Evolutionary conservation across 345 rosid species (phyloP), one percentile per base, ranked within the genome.

Genomic region (Rhodamnia argentea): DNA sequence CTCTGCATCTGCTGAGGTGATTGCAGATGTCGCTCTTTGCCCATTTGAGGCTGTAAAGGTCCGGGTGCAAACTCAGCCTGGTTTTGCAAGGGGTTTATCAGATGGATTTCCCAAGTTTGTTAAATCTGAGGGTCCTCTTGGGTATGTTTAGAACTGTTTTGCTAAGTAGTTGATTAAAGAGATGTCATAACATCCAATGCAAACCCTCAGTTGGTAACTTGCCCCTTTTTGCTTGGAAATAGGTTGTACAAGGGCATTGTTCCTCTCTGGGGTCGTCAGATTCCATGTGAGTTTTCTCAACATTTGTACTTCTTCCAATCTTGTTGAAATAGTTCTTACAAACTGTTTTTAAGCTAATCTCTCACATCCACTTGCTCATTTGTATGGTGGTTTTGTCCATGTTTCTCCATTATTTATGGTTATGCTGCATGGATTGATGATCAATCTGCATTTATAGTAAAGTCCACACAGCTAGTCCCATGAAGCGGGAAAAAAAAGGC

Each of bases 11-110:
- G 99, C 99, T 86, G 99, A 96, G 92, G 87, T 97, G 62, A 96
- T 97, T 84, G 99, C 99, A 15, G 98, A 96, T 90, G 32, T 98
- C 58, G 98, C 98, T 0, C 98, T 98, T 87, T 96, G 99, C 92
- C 99, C 99, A 32, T 91, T 98, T n/a, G 99, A 98, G 92, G 99
- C 99, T 59, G 99, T 98, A 11, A 98, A 98, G 94, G 99, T 98
- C 78, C 91, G 99, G 52, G 99, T 98, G 86, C 99, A 98, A 92
- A 98, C 99, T 75, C 99, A 98, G 92, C 99, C 99, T 87, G 99
- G 99, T 51, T 98, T 98, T 86, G 99, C 99, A 13, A 92, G 98
- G 88, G 99, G 99, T 75, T 40, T 98, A 87, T 64, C 92, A n/a
- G 99, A 98, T 92, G 99, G 99, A 47, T 87, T 98, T 52, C 99